Evolutionary conservation across 441 rosid genomes (phyloP), one percentile per base, ranked within the genome.

Genomic region (Heliophila coronopifolia): DNA sequence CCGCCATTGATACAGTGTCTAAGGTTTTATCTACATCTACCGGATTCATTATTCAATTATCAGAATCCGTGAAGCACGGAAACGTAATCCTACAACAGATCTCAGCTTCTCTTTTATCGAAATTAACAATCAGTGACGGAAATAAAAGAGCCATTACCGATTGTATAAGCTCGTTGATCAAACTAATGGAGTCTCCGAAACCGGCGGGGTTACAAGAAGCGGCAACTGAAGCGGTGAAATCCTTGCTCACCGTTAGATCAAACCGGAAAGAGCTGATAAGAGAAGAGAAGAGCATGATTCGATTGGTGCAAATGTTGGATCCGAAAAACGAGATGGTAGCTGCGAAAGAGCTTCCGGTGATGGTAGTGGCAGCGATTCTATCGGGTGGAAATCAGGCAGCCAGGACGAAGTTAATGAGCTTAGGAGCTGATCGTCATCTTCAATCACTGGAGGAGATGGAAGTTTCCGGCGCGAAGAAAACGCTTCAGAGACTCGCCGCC

Each of bases 191-290:
- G 47, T 73, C 69, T 17, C 80, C 84, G 1, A 86, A 86, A 75
- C 86, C 92, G n/a, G 83, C 67, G 27, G 86, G 89, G 17, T 24
- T 86, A 58, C 86, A 83, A 39, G 95, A 86, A 24, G 65, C 76
- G 18, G 84, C 86, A 20, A 52, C 81, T 3, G 60, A 62, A 22
- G 86, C 86, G 2, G 57, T 71, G 19, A 68, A 72, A 9, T 65
- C 80, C 1, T 45, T 86, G 39, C 58, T 86, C 45, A 61, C 74
- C 0, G 84, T 83, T 20, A 69, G 77, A 28, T 75, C 86, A 14
- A 86, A 79, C 32, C 68, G 79, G 63, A 83, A 80, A 49, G 92
- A 80, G 45, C 38, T 83, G 50, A 73, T 70, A 9, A 69, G 69
- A 61, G 95, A 83, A n/a, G 95, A 83, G 68, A 83, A 86, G 67